Evolutionary conservation across 164 flowering plant genomes (phyloP), one percentile per base, ranked within the genome.

Genomic region (Amborella trichopoda): DNA sequence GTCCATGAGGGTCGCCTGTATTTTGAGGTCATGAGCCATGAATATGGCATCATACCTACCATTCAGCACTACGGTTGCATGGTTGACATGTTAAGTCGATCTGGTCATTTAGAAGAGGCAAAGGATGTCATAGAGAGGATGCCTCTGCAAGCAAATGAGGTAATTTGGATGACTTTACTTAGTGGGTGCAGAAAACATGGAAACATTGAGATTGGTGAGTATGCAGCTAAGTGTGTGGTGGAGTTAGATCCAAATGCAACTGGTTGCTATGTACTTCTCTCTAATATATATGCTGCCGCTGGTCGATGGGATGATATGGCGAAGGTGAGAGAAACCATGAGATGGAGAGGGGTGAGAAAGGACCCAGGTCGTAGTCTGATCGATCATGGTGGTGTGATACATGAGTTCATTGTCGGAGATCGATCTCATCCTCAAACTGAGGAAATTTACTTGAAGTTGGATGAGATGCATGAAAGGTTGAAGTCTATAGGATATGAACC

Each of bases 21-120:
- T 25, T 53, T 53, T 26, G 17, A 37, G 41, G 40, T 45, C n/a
- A 53, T 53, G 57, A 53, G 26, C 16, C 23, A 19, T 18, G 20
- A 34, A 17, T 53, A 53, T 18, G 27, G 43, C 10, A 30, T 53
- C 12, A 14, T 17, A 32, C 57, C 57, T 18, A 53, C 34, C 34
- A 46, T 53, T 19, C 57, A 53, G 17, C 57, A 53, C 30, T 53
- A 32, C 45, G 57, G 57, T 19, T 53, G 57, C 37, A 44, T 53
- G 57, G 57, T 53, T 44, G 57, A 53, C 41, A 49, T 53, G 25
- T 23, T 53, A 19, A 45, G 57, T 14, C 57, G 57, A 19, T 40
- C 57, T 3, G 57, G 57, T 6, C 34, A 45, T 26, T 26, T 53
- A 19, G 44, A 44, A 14, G 57, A 53, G 33, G 43, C 57, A 44